Percentiles rank a stretch among this genome's conserved stretches.
Evolutionary conservation across 1,139 yeast species (phyloP).

Genomic region (Geotrichum restrictum): DNA sequence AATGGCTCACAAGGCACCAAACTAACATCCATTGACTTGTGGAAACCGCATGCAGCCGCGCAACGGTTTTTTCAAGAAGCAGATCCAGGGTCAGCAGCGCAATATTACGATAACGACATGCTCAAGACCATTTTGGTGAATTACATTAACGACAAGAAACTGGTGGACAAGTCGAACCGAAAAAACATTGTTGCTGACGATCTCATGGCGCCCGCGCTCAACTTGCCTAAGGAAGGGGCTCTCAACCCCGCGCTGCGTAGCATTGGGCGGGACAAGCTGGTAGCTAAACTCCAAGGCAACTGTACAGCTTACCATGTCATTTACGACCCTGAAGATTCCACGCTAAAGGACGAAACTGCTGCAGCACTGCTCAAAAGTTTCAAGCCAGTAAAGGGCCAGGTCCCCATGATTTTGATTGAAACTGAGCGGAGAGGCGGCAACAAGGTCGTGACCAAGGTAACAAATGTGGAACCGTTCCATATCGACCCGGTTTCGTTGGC

Average conservation of each 20-base stretch:
- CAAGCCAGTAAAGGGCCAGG: constrained; percentile 52
- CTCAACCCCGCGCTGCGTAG: constrained; percentile 15
- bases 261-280: constrained; percentile 50
- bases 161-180: constrained; percentile 49
- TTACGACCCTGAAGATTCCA: constrained; percentile 44
- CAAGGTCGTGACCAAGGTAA: constrained; percentile 69
- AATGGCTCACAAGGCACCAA: constrained; percentile 13
- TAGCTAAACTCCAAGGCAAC: constrained; percentile 48
- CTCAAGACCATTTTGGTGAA: constrained; percentile 50
- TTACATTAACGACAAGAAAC: constrained; percentile 52
- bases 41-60: constrained; percentile 31
- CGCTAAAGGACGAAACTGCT: constrained; percentile 26
- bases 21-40: constrained; percentile 29
- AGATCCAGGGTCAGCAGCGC: constrained; percentile 38
- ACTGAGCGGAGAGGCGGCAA: constrained; percentile 81
- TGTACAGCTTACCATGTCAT: constrained; percentile 61
- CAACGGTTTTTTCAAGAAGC: constrained; percentile 45
- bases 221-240: constrained; percentile 21
- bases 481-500: constrained; percentile 65
- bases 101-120: constrained; percentile 52
- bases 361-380: constrained; percentile 34
- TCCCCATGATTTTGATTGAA: constrained; percentile 62
- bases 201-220: constrained; percentile 37
- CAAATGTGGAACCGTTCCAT: constrained; percentile 64
- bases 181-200: constrained; percentile 56